Evolutionary conservation across 305 asterid species (phyloP).

Genomic region (Euphrasia arctica): DNA sequence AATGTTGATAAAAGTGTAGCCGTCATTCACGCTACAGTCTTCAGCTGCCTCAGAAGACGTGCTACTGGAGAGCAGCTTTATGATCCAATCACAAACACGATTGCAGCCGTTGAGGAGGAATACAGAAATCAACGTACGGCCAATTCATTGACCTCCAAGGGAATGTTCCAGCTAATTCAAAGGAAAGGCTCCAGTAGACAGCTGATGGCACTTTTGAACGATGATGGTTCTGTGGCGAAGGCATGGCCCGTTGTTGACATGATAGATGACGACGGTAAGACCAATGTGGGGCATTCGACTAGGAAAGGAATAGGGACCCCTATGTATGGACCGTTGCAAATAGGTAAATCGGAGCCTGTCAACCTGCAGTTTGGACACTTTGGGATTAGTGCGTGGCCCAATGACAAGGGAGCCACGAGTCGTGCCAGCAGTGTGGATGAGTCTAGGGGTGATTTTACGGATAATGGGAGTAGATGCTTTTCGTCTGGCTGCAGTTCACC

Average conservation of each 20-base stretch:
- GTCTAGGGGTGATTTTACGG: conserved; percentile 74
- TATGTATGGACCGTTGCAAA: conserved; percentile 83
- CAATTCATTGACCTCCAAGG: conserved; percentile 72
- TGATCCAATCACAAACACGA: conserved; percentile 60
- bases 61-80: conserved; percentile 71
- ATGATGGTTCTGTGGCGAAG: conserved; percentile 94
- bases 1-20: conserved; percentile 91
- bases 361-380: conserved; percentile 94
- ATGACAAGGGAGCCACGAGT: conserved; percentile 81
- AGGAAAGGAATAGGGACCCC: conserved; percentile 59
- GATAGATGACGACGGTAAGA: conserved; percentile 42
- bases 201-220: conserved; percentile 84
- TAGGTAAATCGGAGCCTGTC: conserved; percentile 81
- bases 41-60: conserved; percentile 79
- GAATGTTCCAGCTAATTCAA: conserved; percentile 92
- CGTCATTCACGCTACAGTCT: conserved; percentile 86
- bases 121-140: conserved; percentile 76
- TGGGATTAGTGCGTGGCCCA: conserved; percentile 95
- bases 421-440: conserved; percentile 89
- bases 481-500: conserved; percentile 99
- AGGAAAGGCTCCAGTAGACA: conserved; percentile 82
- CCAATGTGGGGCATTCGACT: conserved; percentile 34
- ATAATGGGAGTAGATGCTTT: conserved; percentile 73
- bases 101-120: conserved; percentile 61
- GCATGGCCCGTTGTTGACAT: conserved; percentile 87